Base-by-base conservation (phyloP, 768 basidiomycete genomes). In the Calocybe gangraenosa region DNA sequence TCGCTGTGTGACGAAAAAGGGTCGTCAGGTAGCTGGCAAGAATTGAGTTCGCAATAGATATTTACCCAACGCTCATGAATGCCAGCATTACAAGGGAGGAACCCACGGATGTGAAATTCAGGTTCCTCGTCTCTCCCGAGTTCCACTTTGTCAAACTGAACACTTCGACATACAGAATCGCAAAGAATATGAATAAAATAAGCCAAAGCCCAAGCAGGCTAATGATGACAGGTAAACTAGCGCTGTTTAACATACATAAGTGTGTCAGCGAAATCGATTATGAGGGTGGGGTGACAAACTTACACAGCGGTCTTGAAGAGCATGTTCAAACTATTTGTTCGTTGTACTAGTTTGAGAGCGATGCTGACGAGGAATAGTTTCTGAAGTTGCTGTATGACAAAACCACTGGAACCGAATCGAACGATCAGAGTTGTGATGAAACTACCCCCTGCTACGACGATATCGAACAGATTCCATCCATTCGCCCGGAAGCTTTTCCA, bases 281-380 rank as follows among this genome's bases (percentile, higher is more conserved):
- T 19, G 22, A 3, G 13, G n/a, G 46, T 17, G 17, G 30, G 33
- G 38, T 45, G 10, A 18, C 23, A 60, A 10, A 74, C 92, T 40
- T 71, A 95, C 92, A 89, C 79, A 4, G 90, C 88, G 14, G 92
- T 96, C 69, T 97, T 97, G 78, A 97, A 97, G 14, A 98, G 72
- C 67, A 94, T 91, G 58, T 97, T 97, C 50, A 98, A 70, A 50
- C 81, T 82, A 57, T 90, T 83, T 48, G 84, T 85, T 33, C 87
- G 76, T 57, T 97, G 91, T 0, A 96, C 89, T 9, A 98, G 78
- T 63, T 98, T 98, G 76, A 97, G 86, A 0, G 91, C 84, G 47
- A 97, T 91, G 55, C 84, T 81, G 56, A 94, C 92, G 21, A 98
- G 75, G 66, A 98, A 98, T 8, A 97, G 73, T 65, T 92, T 92